phyloP scores from a whole-genome alignment of 352 stramenopile species.

The Phytophthora megakarya region DNA sequence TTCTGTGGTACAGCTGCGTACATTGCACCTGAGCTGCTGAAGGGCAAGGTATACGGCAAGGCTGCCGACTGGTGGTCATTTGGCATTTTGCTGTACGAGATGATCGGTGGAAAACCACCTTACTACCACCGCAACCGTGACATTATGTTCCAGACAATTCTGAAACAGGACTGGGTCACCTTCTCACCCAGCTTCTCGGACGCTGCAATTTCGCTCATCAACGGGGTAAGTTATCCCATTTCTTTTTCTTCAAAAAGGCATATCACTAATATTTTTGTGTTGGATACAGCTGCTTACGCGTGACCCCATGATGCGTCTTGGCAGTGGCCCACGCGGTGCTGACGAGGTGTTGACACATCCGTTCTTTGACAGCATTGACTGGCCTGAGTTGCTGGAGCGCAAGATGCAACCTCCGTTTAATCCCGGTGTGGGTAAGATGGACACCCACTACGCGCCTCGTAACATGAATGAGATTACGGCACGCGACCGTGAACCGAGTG shows the following conservation, averaged over 20 bases:
- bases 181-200: conserved; percentile 96
- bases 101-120: conserved; percentile 92
- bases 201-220: conserved; percentile 89
- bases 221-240: conserved; percentile 72
- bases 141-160: conserved; percentile 93
- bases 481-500: conserved; percentile 79
- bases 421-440: conserved; percentile 86
- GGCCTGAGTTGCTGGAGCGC: conserved; percentile 86
- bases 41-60: conserved; percentile 89
- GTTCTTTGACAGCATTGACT: conserved; percentile 93
- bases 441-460: conserved; percentile 85
- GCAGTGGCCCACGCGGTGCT: conserved; percentile 89
- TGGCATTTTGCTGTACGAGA: conserved; percentile 95
- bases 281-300: conserved; percentile 92
- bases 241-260: not conserved
- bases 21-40: conserved; percentile 92
- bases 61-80: conserved; percentile 96
- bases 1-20: conserved; percentile 95
- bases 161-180: conserved; percentile 93
- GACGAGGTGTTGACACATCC: conserved; percentile 91
- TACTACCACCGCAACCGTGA: conserved; percentile 92
- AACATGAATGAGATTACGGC: conserved; percentile 91
- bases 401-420: conserved; percentile 86
- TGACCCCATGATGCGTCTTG: conserved; percentile 95
- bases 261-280: conserved; percentile 29